These are phyloP conservation scores for Primulina huaijiensis DNA, from an alignment of 257 asterid species.

Conservation along the genomic window DNA sequence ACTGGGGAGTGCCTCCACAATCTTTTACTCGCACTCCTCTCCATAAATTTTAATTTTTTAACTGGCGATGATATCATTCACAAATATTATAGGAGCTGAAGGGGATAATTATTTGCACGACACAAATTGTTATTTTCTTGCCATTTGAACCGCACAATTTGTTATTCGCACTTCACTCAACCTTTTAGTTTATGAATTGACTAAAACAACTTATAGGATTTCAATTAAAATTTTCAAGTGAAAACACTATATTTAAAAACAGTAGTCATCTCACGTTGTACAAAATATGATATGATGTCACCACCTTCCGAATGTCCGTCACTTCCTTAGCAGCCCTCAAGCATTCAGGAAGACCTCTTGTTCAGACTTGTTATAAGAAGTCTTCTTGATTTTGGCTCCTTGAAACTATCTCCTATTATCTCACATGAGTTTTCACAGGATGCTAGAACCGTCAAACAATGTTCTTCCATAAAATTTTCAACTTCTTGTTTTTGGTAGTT, in stretches of 20 bases:
- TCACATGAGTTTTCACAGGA: neutral
- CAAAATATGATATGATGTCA: neutral
- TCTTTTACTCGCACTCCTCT: neutral
- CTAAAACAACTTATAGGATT: neutral
- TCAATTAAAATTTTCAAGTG: neutral
- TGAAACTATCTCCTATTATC: neutral
- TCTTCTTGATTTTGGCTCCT: neutral
- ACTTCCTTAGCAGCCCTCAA: neutral
- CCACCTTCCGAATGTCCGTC: neutral
- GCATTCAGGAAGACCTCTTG: neutral
- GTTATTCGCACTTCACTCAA: neutral
- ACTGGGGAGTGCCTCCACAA: neutral
- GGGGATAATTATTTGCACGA: neutral
- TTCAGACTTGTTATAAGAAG: neutral
- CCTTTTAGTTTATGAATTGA: neutral
- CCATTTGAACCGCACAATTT: neutral
- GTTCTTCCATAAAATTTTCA: neutral
- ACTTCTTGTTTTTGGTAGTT: neutral
- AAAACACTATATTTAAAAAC: too few species aligned
- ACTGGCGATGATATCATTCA: neutral
- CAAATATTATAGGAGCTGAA: neutral
- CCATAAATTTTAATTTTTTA: neutral
- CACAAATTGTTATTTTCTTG: neutral
- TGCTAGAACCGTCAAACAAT: neutral
- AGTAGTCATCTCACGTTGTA: neutral